Conservation (phyloP, 805 yeast species). For the Yarrowia sp. region DNA sequence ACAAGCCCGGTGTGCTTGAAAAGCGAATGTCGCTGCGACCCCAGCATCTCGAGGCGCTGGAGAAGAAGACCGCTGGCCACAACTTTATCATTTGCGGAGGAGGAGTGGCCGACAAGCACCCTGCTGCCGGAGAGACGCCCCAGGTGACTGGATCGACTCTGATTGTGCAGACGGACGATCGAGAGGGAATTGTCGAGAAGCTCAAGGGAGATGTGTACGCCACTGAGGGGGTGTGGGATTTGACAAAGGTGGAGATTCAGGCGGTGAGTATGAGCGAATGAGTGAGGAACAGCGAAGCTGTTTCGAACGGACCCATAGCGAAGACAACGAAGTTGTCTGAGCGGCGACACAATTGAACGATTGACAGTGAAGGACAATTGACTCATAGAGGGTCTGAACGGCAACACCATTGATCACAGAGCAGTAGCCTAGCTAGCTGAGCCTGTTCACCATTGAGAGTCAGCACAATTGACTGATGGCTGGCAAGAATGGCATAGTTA, state of each 20-base stretch:
- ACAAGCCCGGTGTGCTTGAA: constrained; percentile 61
- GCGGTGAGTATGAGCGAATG: constrained; percentile 54
- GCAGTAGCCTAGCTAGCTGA: too few species aligned
- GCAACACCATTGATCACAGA: too few species aligned
- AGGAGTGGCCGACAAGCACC: constrained; percentile 52
- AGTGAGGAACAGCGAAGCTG: not conserved
- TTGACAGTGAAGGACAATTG: too few species aligned
- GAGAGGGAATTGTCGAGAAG: constrained; percentile 68
- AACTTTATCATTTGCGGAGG: constrained; percentile 52
- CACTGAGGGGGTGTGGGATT: constrained; percentile 77
- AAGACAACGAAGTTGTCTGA: not conserved
- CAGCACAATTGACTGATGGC: too few species aligned
- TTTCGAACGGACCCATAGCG: not conserved
- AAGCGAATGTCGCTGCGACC: constrained; percentile 53
- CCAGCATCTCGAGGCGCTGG: constrained; percentile 52
- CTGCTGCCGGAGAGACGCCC: constrained; percentile 47
- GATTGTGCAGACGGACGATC: constrained; percentile 67
- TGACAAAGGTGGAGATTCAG: constrained; percentile 63
- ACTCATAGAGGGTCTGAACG: too few species aligned
- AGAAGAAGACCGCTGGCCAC: constrained; percentile 49
- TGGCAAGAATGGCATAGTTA: too few species aligned
- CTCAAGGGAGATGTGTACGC: constrained; percentile 69
- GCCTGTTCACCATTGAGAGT: too few species aligned
- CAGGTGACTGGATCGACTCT: constrained; percentile 73
- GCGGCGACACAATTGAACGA: too few species aligned